Conservation (phyloP, 257 asterid genomes). For the Lycium ferocissimum region DNA sequence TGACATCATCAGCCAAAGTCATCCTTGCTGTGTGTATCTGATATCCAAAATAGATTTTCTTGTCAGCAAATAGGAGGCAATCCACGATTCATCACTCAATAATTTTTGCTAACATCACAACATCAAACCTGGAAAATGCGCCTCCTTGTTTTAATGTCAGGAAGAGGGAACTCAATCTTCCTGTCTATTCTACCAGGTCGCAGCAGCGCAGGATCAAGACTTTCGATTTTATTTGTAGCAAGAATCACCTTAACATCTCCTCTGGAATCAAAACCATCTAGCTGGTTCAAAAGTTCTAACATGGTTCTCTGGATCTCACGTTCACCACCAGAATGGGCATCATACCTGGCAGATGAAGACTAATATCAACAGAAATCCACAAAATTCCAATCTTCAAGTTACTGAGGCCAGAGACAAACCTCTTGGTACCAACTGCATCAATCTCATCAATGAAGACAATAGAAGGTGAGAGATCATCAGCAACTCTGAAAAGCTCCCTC, state of each 20-base stretch:
- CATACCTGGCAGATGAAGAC: slow-evolving; percentile 59
- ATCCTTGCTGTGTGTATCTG: slow-evolving; percentile 93
- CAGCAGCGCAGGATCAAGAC: slow-evolving; percentile 91
- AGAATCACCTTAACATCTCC: slow-evolving; percentile 95
- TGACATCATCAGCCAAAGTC: slow-evolving; percentile 92
- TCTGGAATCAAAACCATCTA: slow-evolving; percentile 94
- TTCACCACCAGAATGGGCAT: slow-evolving; percentile 97
- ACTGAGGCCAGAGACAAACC: slow-evolving; percentile 48
- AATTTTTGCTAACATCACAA: background rate
- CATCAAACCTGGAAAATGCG: slow-evolving; percentile 77
- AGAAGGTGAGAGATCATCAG: slow-evolving; percentile 94
- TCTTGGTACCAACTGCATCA: slow-evolving; percentile 91
- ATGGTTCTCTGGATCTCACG: slow-evolving; percentile 98
- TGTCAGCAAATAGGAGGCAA: background rate
- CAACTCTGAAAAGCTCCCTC: slow-evolving; percentile 95
- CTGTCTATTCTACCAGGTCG: slow-evolving; percentile 94
- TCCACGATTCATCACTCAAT: background rate
- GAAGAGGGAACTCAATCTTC: slow-evolving; percentile 89
- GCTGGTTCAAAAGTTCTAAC: slow-evolving; percentile 87
- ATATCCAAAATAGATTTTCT: slow-evolving; percentile 29
- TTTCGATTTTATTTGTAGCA: slow-evolving; percentile 87
- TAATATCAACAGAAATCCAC: slow-evolving; percentile 28
- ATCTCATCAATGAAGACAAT: slow-evolving; percentile 95
- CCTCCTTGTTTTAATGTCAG: slow-evolving; percentile 87
- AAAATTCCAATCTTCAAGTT: background rate